Base-by-base conservation (phyloP, 208 protist genomes). In the Acanthamoeba healyi region DNA sequence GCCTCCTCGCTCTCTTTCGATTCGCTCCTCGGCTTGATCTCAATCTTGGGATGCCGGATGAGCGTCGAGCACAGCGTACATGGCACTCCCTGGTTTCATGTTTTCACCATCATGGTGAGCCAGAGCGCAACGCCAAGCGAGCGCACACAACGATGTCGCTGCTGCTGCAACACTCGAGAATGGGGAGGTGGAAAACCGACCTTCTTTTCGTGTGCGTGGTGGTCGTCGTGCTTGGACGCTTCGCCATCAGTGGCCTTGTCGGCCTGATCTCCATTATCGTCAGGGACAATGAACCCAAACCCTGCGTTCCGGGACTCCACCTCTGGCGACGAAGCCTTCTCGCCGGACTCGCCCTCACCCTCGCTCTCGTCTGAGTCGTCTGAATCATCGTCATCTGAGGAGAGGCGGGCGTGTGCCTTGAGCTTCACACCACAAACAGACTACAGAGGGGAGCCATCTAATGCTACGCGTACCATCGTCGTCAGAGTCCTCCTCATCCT, bases 11-110 rank as follows among this genome's bases (percentile, higher is more conserved):
- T 65, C 26, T 65, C n/a, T 7, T 65, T 26, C 19, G 67, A 77
- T 22, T 36, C 67, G 36, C 67, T 77, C 38, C 44, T 77, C 36
- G 67, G 67, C 38, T 77, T 77, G 67, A 77, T 32, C 67, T 77
- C 67, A 46, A 77, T 77, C 67, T 77, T 77, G 67, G 67, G 67
- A 77, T 77, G 67, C 38, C 67, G 29, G 67, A 77, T 77, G 36
- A 77, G 67, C 67, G 67, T 77, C 36, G 67, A 77, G 38, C 67
- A 77, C 67, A 77, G 29, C 38, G 67, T 77, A 42, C 67, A 77
- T n/a, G 67, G 67, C 19, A 77, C 67, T 22, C 67, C 67, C 67
- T 77, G 67, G 6, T 15, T 6, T 54, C 49, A 15, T 54, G 15
- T n/a, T n/a, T n/a, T n/a, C n/a, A n/a, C n/a, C n/a, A n/a, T n/a